Percentiles rank a stretch among this genome's conserved stretches.
Conservation (phyloP, 2,329 filamentous ascomycete species). For the Paracoccidioides brasiliensis region DNA sequence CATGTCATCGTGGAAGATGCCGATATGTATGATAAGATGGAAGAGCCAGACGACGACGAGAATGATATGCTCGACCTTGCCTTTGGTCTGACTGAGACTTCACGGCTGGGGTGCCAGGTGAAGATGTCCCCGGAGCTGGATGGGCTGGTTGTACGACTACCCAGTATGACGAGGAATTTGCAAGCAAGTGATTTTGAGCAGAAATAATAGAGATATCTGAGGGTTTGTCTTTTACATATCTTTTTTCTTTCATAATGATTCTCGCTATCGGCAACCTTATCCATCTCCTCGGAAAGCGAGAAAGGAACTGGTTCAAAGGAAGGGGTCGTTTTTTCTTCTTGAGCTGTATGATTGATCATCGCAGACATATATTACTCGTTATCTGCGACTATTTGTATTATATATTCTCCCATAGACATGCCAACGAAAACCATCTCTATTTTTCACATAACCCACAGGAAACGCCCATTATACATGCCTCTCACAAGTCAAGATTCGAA, state of each 20-base stretch:
- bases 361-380: neutral
- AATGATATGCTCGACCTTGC: conserved; percentile 87
- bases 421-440: neutral
- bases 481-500: neutral
- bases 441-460: neutral
- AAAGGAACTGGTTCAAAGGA: neutral
- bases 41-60: conserved; percentile 65
- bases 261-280: neutral
- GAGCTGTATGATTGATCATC: neutral
- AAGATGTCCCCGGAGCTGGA: conserved; percentile 83
- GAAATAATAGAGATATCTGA: conserved; percentile 18
- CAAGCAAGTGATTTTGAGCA: conserved; percentile 80
- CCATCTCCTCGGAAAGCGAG: neutral
- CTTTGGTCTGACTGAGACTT: conserved; percentile 80
- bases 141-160: conserved; percentile 71
- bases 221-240: neutral
- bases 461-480: neutral
- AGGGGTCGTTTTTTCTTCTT: conserved; percentile 3
- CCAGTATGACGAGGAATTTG: conserved; percentile 87
- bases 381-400: conserved; percentile 3
- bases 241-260: neutral
- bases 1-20: conserved; percentile 73
- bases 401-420: conserved; percentile 3
- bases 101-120: conserved; percentile 75
- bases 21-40: conserved; percentile 62